Evolutionary conservation across 306 rosid species (phyloP).

Genomic region (Hippophae gyantsensis): DNA sequence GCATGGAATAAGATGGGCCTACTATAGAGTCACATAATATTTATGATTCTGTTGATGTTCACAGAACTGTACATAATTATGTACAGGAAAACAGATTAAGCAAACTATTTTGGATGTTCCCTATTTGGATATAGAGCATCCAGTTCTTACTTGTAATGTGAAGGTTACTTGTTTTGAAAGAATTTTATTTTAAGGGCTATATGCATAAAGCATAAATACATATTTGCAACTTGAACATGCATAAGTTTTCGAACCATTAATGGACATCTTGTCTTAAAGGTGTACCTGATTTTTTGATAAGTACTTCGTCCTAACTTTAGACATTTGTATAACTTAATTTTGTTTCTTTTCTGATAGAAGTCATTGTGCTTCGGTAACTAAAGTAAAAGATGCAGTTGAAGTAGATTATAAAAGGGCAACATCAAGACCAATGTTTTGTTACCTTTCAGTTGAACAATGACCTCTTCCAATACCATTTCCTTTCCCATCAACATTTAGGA

Average conservation of each 20-base stretch:
- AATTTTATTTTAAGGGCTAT: no score
- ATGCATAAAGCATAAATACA: no score
- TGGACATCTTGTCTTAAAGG: no score
- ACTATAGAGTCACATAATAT: conserved; percentile 36
- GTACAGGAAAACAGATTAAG: conserved; percentile 38
- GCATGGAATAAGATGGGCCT: conserved; percentile 48
- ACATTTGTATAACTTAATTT: neutral
- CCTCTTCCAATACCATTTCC: conserved; percentile 90
- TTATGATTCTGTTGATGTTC: conserved; percentile 62
- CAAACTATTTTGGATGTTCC: conserved; percentile 27
- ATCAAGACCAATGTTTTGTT: conserved; percentile 58
- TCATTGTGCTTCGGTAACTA: conserved; percentile 42
- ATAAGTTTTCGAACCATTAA: no score
- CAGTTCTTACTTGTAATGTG: no score
- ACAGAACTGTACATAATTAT: conserved; percentile 36
- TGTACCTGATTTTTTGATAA: no score
- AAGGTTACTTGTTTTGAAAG: no score
- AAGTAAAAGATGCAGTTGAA: conserved; percentile 38
- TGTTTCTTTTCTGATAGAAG: conserved; percentile 34
- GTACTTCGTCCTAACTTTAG: neutral
- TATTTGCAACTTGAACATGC: no score
- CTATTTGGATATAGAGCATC: no score
- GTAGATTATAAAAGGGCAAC: conserved; percentile 39
- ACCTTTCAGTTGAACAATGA: conserved; percentile 53
- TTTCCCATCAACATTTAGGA: conserved; percentile 72